Base-by-base conservation (phyloP, 2,329 filamentous ascomycete species). In the Pseudogymnoascus sp. region DNA sequence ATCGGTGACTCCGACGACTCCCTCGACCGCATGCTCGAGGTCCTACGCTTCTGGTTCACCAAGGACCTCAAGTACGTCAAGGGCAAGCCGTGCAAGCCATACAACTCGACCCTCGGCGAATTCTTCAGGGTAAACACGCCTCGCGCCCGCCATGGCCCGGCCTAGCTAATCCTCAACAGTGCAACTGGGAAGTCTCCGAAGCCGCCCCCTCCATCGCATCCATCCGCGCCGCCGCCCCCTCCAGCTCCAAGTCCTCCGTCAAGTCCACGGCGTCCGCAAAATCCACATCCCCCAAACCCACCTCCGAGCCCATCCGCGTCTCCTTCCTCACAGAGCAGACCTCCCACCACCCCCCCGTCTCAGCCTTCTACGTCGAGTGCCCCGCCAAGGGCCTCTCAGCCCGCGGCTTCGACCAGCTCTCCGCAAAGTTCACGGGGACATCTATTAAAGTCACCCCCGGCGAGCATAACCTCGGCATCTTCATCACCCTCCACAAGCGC, bases 51-150 rank as follows among this genome's bases (percentile, higher is more conserved):
- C 77, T 99, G 94, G 94, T 96, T 97, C 71, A 97, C 94, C 65
- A 99, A 99, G 75, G 94, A 99, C 75, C 75, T 99, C 75, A 99
- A 99, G 84, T 99, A 97, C 72, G 90, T 95, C 74, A 97, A 97
- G 79, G 93, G 93, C 64, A 96, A 92, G 79, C 94, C 94, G 45
- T 97, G 93, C 85, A 99, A 99, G 77, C 94, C 94, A 9, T 99
- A 99, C 79, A 99, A 99, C 76, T 97, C 92, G 58, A 92, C 92
- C 36, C 78, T 99, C 59, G 94, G 94, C 66, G 94, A 99, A 78
- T 99, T 99, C 78, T 99, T 99, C 78, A 84, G 92, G 77, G 90
- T 92, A n/a, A 79, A 29, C 35, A 8, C 61, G 25, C 58, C 60
- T 7, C 21, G 36, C 31, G 18, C 21, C n/a, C 25, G 40, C 31